A percentile compares a stretch with the other conserved stretches of the same genome.
Conservation (phyloP, 2,329 filamentous ascomycete genomes). For the Ophiostoma populinum region DNA sequence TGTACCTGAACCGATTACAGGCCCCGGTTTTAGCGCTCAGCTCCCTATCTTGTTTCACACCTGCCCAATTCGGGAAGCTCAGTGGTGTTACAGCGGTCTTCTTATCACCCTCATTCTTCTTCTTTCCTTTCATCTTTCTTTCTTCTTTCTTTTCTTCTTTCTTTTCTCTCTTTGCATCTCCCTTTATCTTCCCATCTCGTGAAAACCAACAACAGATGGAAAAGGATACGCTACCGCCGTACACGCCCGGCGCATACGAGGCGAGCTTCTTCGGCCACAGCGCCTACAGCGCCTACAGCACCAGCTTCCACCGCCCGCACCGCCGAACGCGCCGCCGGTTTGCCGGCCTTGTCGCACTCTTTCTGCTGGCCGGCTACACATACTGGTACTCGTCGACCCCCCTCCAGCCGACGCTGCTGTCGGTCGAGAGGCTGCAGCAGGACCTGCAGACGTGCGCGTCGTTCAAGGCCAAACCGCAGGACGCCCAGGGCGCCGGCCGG, state of each 20-base stretch:
- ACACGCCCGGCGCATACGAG: conserved; percentile 16
- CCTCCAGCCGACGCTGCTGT: conserved; percentile 20
- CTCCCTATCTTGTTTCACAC: conserved; percentile 1
- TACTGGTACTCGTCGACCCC: conserved; percentile 20
- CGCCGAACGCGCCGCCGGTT: conserved; percentile 28
- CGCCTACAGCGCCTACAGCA: not conserved
- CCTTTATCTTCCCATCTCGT: conserved; percentile 3
- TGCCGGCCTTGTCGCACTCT: conserved; percentile 25
- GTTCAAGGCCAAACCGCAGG: conserved; percentile 34
- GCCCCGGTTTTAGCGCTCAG: not conserved
- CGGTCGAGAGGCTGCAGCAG: conserved; percentile 31
- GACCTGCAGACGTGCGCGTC: conserved; percentile 38
- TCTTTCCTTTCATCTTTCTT: not conserved
- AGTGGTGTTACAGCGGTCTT: no score
- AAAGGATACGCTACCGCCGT: conserved; percentile 23
- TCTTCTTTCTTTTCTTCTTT: not conserved
- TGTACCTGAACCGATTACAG: not conserved
- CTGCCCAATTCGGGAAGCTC: conserved; percentile 5
- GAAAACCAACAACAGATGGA: conserved; percentile 27
- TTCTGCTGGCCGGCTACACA: conserved; percentile 30
- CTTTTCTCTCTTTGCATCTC: not conserved
- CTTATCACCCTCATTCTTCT: not conserved
- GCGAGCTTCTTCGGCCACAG: conserved; percentile 4
- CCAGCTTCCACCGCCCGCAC: not conserved
- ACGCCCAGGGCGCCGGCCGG: conserved; percentile 37